Base-by-base conservation (phyloP, 148 eudicot genomes). In the Drosera capensis region DNA sequence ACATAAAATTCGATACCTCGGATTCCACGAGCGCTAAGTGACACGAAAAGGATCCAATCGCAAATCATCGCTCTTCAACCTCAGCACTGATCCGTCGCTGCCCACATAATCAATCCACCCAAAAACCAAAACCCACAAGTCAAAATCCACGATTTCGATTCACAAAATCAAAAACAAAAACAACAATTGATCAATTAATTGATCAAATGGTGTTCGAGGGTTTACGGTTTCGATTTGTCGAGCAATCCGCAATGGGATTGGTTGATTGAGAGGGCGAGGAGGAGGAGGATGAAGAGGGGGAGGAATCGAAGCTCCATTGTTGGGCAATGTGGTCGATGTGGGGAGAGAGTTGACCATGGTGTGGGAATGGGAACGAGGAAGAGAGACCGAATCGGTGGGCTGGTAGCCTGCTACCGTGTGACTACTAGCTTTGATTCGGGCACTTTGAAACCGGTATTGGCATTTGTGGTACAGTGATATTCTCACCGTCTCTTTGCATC, bases 1-100 rank as follows among this genome's bases (percentile, higher is more conserved):
- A n/a, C n/a, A n/a, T n/a, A n/a, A n/a, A n/a, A n/a, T n/a, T 24
- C 21, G 16, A 31, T 40, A 88, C 97, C 97, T 84, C 44, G 97
- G 97, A 28, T 37, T 69, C 95, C 95, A 78, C 20, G 93, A 78
- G 51, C 84, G 65, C 54, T 78, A 87, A 50, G 74, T 69, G 65
- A 90, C 85, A 49, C 84, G 78, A 29, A 80, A 71, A 21, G 93
- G 97, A 71, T 90, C 93, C 52, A 80, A 48, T 3, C 57, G 54
- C 63, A 36, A n/a, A n/a, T 46, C 23, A 40, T 68, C 74, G 45
- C 70, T 71, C 55, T 65, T 66, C 68, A 72, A 64, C 80, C 43
- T 80, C 36, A 70, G 48, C 48, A 73, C 66, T 20, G 87, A 67
- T 45, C 38, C 72, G 17, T 31, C 23, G 45, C 54, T 34, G 28